Base-by-base conservation (phyloP, 2,329 filamentous ascomycete genomes). In the Cladophialophora immunda region DNA sequence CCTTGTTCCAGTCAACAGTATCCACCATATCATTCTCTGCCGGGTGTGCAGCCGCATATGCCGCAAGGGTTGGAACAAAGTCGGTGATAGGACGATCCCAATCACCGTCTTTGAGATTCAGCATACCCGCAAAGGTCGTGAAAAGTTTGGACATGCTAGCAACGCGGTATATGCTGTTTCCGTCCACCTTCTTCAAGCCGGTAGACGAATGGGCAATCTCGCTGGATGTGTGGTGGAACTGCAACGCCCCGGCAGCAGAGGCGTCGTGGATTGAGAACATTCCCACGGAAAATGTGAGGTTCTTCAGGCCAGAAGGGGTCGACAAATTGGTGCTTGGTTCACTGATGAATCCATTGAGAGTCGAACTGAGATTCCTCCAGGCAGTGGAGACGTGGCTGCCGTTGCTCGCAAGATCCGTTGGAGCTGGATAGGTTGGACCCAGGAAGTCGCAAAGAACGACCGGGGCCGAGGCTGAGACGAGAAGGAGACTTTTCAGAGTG, bases 31-130 rank as follows among this genome's bases (percentile, higher is more conserved):
- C 75, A 6, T 73, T 59, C 52, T 71, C 4, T 5, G 52, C 53
- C 15, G 34, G 55, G 50, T 59, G 15, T 15, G 57, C 57, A 7
- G 36, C 59, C 22, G 57, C 29, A 19, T 38, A 68, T 4, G 73
- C 60, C 4, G 71, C 68, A 7, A 80, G 69, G 56, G 80, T 76
- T 0, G 83, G 81, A 5, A 85, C 73, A 60, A 83, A 82, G 38
- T 82, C 78, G 0, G 82, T 78, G 4, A 86, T 76, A 0, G 81
- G 81, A 54, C 79, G 80, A 1, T 83, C 77, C 74, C 80, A 82
- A 58, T 80, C 74, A 1, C 66, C 68, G 5, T 72, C 71, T 0
- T 76, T 74, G 4, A 81, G 66, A 38, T 77, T 69, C 0, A 80
- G 65, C 36, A 83, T 71, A 2, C 78, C 76, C 1, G 79, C 74